Conservation (phyloP, 345 rosid species). For the Bruguiera gymnorhiza region DNA sequence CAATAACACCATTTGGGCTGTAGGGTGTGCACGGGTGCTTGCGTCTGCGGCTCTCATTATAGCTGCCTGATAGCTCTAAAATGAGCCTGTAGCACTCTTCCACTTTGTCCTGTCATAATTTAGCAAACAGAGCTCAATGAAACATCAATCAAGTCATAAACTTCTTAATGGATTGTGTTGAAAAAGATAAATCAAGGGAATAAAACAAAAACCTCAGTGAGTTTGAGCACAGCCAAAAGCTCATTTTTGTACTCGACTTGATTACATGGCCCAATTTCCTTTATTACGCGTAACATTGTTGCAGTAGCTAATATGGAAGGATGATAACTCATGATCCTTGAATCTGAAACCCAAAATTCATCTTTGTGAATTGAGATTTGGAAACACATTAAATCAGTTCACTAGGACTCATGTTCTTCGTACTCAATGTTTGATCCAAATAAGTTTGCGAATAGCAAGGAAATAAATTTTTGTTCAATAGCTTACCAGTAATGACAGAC, state of each 20-base stretch:
- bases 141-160: not conserved
- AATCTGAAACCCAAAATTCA: constrained; percentile 55
- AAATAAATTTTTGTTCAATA: constrained; percentile 11
- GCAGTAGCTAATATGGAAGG: constrained; percentile 81
- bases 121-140: constrained; percentile 4
- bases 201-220: constrained; percentile 49
- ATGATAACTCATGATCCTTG: constrained; percentile 50
- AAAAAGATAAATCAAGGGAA: constrained; percentile 14
- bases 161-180: not conserved
- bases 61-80: constrained; percentile 39
- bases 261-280: constrained; percentile 53
- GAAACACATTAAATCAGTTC: not conserved
- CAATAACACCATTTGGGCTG: constrained; percentile 60
- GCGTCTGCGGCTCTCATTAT: constrained; percentile 44
- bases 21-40: constrained; percentile 33
- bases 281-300: constrained; percentile 55
- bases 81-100: constrained; percentile 62
- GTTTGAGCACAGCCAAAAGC: constrained; percentile 54
- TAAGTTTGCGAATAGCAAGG: not conserved
- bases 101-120: constrained; percentile 49
- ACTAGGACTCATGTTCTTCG: not conserved
- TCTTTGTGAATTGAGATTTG: constrained; percentile 7
- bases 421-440: not conserved
- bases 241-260: constrained; percentile 50
- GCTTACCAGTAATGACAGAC: constrained; percentile 65